Conservation (phyloP, 2,329 filamentous ascomycete species). For the Dissoconium aciculare region DNA sequence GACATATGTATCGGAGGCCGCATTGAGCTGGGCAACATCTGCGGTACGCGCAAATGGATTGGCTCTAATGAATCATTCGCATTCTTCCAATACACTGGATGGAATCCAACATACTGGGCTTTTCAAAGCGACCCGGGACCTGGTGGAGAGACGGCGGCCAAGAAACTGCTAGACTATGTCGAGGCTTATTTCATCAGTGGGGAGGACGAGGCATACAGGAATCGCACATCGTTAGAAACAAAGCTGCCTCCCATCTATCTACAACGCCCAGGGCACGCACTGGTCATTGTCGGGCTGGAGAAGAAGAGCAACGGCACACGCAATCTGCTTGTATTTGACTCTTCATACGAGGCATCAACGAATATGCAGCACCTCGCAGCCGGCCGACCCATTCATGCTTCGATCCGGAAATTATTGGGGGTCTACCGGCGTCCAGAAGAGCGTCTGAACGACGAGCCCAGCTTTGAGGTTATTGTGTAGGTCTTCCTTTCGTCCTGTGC, state of each 20-base stretch:
- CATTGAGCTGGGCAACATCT: constrained; percentile 72
- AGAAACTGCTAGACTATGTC: constrained; percentile 49
- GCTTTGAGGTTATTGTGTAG: constrained; percentile 49
- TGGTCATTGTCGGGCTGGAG: constrained; percentile 81
- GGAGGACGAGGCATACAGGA: constrained; percentile 30
- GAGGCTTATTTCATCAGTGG: constrained; percentile 58
- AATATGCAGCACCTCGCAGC: constrained; percentile 46
- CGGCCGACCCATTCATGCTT: constrained; percentile 24
- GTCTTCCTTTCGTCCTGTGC: no score
- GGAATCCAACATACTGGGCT: no score
- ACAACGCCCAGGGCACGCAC: constrained; percentile 78
- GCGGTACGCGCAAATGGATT: constrained; percentile 85
- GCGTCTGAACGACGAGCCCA: constrained; percentile 54
- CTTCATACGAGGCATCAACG: constrained; percentile 57
- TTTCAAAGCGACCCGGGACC: no score
- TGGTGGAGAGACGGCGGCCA: no score
- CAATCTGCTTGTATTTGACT: constrained; percentile 76
- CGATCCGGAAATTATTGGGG: constrained; percentile 42
- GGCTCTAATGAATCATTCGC: constrained; percentile 82
- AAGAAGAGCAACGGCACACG: constrained; percentile 45
- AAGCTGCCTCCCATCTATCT: constrained; percentile 73
- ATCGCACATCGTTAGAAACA: constrained; percentile 54
- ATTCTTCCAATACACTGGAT: constrained; percentile 56
- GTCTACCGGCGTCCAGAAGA: constrained; percentile 56
- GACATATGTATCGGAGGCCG: constrained; percentile 64